Evolutionary conservation across 2,329 filamentous ascomycete genomes (phyloP).

Genomic region (Rutstroemia sydowiana): DNA sequence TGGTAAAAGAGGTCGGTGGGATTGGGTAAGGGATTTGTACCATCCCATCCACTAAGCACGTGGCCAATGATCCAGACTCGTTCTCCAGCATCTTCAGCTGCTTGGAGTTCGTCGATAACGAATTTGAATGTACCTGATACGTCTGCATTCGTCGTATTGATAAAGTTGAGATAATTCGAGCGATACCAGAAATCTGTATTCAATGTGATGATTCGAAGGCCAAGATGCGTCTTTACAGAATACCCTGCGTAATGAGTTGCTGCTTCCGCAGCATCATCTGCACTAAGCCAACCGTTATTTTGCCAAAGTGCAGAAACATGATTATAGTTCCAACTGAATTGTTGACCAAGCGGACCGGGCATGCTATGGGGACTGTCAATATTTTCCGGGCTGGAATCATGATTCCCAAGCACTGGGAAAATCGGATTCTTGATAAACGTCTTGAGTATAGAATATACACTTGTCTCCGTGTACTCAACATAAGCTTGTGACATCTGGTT

Average conservation of each 20-base stretch:
- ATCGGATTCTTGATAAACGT: constrained; percentile 22
- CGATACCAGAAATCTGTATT: constrained; percentile 28
- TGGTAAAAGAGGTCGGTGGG: constrained; percentile 25
- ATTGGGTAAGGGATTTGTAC: constrained; percentile 19
- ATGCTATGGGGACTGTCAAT: constrained; percentile 1
- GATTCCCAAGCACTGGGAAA: constrained; percentile 27
- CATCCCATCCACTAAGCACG: constrained; percentile 23
- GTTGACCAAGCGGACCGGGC: constrained; percentile 1
- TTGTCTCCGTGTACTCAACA: constrained; percentile 25
- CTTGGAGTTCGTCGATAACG: constrained; percentile 21
- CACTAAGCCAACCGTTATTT: constrained; percentile 22
- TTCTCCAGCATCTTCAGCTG: constrained; percentile 21
- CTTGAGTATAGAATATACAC: constrained; percentile 25
- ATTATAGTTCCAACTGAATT: constrained; percentile 11
- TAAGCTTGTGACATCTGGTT: constrained; percentile 25
- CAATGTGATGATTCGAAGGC: constrained; percentile 24
- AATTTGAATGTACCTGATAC: constrained; percentile 20
- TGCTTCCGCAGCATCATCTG: constrained; percentile 21
- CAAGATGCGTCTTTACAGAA: constrained; percentile 5
- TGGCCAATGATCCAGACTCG: constrained; percentile 27
- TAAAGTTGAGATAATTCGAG: constrained; percentile 24
- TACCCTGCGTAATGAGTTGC: constrained; percentile 21
- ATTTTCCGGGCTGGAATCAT: constrained; percentile 15
- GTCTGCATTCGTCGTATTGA: constrained; percentile 24
- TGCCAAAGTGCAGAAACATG: constrained; percentile 10